Conservation (phyloP, 768 basidiomycete genomes). For the Pholiota molesta region DNA sequence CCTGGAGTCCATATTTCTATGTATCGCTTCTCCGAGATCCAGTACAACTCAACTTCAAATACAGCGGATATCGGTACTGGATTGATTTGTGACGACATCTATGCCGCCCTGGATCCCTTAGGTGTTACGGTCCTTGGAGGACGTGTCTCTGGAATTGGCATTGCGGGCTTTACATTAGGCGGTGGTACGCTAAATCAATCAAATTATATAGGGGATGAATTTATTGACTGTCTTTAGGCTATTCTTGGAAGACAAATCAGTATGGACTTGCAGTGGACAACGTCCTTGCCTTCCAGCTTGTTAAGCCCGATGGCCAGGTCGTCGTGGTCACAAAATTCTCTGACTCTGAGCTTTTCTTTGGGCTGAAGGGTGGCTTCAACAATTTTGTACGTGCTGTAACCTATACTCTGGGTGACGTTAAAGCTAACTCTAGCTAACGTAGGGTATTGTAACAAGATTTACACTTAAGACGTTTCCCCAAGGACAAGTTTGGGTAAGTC, state of each 20-base stretch:
- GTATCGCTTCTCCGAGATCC: conserved; percentile 46
- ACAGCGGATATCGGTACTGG: conserved; percentile 47
- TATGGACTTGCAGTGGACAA: conserved; percentile 59
- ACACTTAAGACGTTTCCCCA: conserved; percentile 58
- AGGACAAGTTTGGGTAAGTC: conserved; percentile 57
- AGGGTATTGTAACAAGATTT: conserved; percentile 65
- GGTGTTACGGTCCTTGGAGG: conserved; percentile 60
- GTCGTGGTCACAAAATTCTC: conserved; percentile 33
- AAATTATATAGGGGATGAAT: background rate
- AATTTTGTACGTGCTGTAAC: conserved; percentile 45
- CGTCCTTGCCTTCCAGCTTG: conserved; percentile 54
- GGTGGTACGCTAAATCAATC: conserved; percentile 39
- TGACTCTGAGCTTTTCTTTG: conserved; percentile 44
- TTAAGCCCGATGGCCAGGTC: conserved; percentile 52
- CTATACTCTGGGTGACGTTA: background rate
- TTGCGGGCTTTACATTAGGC: conserved; percentile 59
- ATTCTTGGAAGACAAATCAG: conserved; percentile 65
- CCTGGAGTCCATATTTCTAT: conserved; percentile 59
- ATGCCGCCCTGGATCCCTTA: conserved; percentile 49
- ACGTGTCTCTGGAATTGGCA: conserved; percentile 58
- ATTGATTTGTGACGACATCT: conserved; percentile 65
- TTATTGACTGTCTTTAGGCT: conserved; percentile 45
- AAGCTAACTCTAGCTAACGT: background rate
- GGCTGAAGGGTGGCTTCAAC: conserved; percentile 60
- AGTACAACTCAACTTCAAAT: conserved; percentile 39